A percentile compares a stretch with the other conserved stretches of the same genome.
Conservation (phyloP, 345 rosid species). For the Euclidium syriacum region DNA sequence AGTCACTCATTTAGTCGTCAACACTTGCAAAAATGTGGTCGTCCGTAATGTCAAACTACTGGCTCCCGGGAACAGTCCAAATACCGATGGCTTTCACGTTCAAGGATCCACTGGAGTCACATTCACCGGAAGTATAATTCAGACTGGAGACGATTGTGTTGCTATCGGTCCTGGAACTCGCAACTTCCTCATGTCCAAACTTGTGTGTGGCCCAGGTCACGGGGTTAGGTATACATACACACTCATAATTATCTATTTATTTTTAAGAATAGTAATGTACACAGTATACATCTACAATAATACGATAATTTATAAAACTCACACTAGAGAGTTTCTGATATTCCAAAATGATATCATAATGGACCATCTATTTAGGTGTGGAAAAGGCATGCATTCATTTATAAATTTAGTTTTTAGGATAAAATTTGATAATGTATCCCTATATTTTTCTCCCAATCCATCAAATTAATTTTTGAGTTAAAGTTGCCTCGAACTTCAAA, state of each 20-base stretch:
- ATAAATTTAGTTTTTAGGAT: no score
- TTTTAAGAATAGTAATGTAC: no score
- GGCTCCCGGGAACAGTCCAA: slow-evolving; percentile 44
- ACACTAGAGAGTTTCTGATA: no score
- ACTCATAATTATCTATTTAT: slow-evolving; percentile 16
- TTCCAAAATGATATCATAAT: no score
- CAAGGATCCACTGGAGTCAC: slow-evolving; percentile 38
- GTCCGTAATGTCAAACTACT: slow-evolving; percentile 33
- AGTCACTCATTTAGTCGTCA: slow-evolving; percentile 33
- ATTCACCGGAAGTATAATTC: slow-evolving; percentile 30
- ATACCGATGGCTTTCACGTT: slow-evolving; percentile 51
- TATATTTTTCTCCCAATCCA: no score
- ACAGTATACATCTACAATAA: no score
- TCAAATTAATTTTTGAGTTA: no score
- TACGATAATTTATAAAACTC: no score
- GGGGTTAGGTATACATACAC: slow-evolving; percentile 49
- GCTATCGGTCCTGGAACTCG: slow-evolving; percentile 54
- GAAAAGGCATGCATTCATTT: no score
- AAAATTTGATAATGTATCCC: no score
- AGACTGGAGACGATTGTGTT: slow-evolving; percentile 57
- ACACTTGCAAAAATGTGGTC: slow-evolving; percentile 37
- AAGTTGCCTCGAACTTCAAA: no score
- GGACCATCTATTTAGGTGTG: no score
- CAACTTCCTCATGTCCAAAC: slow-evolving; percentile 33
- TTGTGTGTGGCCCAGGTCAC: slow-evolving; percentile 66